Evolutionary conservation across 2,329 filamentous ascomycete species (phyloP).

Genomic region (Mycogone perniciosa): DNA sequence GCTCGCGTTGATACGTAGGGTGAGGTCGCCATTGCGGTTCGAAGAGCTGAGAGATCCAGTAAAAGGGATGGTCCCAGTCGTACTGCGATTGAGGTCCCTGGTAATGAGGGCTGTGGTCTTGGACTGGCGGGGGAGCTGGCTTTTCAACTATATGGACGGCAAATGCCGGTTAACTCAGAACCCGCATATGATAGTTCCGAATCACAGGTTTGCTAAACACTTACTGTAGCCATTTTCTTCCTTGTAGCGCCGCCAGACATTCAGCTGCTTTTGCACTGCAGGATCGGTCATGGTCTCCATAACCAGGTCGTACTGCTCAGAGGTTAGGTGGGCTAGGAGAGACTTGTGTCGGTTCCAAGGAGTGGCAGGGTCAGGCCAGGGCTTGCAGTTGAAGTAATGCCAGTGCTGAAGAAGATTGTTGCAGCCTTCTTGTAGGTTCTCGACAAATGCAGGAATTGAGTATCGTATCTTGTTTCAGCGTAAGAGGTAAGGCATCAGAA

Average conservation of each 20-base stretch:
- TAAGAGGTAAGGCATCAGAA: background rate
- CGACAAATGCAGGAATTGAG: slow-evolving; percentile 35
- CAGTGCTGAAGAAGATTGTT: slow-evolving; percentile 43
- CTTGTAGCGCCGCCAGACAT: slow-evolving; percentile 20
- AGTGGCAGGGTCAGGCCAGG: slow-evolving; percentile 22
- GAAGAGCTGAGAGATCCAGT: slow-evolving; percentile 43
- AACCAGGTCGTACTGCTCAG: slow-evolving; percentile 29
- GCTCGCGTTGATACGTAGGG: slow-evolving; percentile 24
- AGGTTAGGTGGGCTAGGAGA: slow-evolving; percentile 24
- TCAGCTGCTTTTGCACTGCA: slow-evolving; percentile 20
- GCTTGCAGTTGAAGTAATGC: slow-evolving; percentile 42
- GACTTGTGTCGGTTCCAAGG: slow-evolving; percentile 21
- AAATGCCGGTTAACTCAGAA: background rate
- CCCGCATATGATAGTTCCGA: background rate
- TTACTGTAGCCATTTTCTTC: slow-evolving; percentile 20
- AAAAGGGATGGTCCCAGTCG: slow-evolving; percentile 36
- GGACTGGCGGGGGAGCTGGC: background rate
- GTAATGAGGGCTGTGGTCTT: slow-evolving; percentile 12
- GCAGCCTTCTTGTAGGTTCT: slow-evolving; percentile 39
- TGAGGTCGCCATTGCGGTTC: slow-evolving; percentile 34
- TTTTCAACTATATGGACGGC: slow-evolving; percentile 1
- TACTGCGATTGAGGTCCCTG: slow-evolving; percentile 20
- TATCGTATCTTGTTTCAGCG: slow-evolving; percentile 25
- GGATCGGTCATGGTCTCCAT: slow-evolving; percentile 21
- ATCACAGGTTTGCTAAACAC: background rate